Evolutionary conservation across 2,329 filamentous ascomycete genomes (phyloP), one percentile per base, ranked within the genome.

Genomic region (Teratosphaeriaceae sp.): DNA sequence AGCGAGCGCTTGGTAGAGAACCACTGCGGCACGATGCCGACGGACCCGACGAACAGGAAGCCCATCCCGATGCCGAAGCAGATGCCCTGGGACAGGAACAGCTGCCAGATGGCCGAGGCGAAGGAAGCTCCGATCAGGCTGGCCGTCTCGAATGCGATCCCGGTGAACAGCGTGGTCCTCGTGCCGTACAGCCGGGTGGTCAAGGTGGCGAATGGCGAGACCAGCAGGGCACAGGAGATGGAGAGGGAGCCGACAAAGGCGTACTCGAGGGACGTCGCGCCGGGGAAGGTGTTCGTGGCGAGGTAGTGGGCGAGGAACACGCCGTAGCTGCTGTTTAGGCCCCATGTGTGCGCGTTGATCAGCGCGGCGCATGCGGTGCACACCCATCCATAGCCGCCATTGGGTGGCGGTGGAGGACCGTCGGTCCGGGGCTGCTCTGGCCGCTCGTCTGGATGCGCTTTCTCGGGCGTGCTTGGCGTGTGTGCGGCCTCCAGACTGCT

Each of bases 61-160:
- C 85, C 85, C 74, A 90, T 82, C 2, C 85, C 85, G 18, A 82
- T 62, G n/a, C 86, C 86, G 49, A 90, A 89, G 42, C 80, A 77
- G 2, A 89, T 57, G 3, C 86, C 86, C 58, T 90, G 86, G 5
- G 74, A 77, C 0, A 90, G 72, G 44, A 88, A 80, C 1, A 92
- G 71, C 26, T 90, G 85, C 82, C 84, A 89, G 44, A 86, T 80
- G 43, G 77, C 57, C 13, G 60, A 68, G 0, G 82, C 76, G 53
- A 88, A 88, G 12, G 79, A 84, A 6, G 85, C 84, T 1, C 77
- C 78, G 34, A 88, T 75, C 47, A 89, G 74, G 18, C 78, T 80
- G 7, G 70, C 65, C 35, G 79, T 73, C 60, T 86, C 77, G 36
- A 89, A 67, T 1, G 78, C 60, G 2, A 80, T 73, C 11, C 85